Evolutionary conservation across 2,329 filamentous ascomycete species (phyloP).

Genomic region (Trichoderma atrobrunneum): DNA sequence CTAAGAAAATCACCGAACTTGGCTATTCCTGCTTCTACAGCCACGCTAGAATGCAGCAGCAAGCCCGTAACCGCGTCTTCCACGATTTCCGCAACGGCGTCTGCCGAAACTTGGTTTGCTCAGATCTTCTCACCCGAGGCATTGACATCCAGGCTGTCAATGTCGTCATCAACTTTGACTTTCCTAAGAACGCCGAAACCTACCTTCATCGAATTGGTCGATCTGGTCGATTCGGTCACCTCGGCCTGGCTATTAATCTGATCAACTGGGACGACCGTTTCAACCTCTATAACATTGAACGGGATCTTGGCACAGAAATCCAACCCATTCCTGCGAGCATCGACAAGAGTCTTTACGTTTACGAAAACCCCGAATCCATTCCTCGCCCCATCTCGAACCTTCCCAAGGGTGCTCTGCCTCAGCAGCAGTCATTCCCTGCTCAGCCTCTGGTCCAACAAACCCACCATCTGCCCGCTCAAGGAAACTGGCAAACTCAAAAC

Average conservation of each 20-base stretch:
- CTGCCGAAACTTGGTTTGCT: conserved; percentile 96
- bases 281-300: conserved; percentile 98
- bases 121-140: conserved; percentile 93
- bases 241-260: conserved; percentile 96
- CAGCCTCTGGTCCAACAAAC: conserved; percentile 19
- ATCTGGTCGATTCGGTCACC: conserved; percentile 93
- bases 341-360: conserved; percentile 97
- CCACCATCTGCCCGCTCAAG: conserved; percentile 31
- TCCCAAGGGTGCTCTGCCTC: conserved; percentile 31
- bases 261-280: conserved; percentile 99
- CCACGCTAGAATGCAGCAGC: conserved; percentile 96
- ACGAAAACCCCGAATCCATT: conserved; percentile 93
- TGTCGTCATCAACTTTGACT: conserved; percentile 99
- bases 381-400: conserved; percentile 70
- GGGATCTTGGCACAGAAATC: conserved; percentile 95
- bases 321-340: conserved; percentile 92
- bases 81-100: conserved; percentile 98
- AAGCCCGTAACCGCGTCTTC: conserved; percentile 96
- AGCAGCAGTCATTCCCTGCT: conserved; percentile 22
- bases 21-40: conserved; percentile 99
- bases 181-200: conserved; percentile 98
- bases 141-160: conserved; percentile 99
- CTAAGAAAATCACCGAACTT: conserved; percentile 98
- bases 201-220: conserved; percentile 98
- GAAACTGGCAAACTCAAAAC: conserved; percentile 43